A percentile compares a stretch with the other conserved stretches of the same genome.
phyloP scores from a whole-genome alignment of 352 stramenopile species.

The Globisporangium canariense region DNA sequence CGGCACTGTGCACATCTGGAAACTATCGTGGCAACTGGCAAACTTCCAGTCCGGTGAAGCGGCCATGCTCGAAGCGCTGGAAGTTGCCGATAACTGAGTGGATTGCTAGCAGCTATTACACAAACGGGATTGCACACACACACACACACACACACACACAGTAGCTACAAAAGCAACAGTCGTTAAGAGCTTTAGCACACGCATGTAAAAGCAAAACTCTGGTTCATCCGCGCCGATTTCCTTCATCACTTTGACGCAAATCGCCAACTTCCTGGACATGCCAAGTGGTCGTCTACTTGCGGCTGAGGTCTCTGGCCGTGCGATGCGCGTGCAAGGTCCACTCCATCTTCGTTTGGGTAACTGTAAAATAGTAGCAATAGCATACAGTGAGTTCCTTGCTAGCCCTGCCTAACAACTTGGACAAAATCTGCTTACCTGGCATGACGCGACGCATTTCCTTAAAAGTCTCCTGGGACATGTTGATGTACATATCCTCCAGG shows the following conservation, averaged over 20 bases:
- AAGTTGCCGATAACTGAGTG: conserved; percentile 13
- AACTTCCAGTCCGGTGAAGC: conserved; percentile 74
- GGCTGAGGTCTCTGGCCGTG: conserved; percentile 67
- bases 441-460: conserved; percentile 95
- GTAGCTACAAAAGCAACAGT: background rate
- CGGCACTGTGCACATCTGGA: conserved; percentile 78
- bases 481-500: conserved; percentile 93
- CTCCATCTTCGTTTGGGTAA: conserved; percentile 89
- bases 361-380: conserved; percentile 22
- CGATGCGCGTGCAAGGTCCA: conserved; percentile 84
- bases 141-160: background rate
- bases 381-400: background rate
- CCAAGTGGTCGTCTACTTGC: conserved; percentile 36
- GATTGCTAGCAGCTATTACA: background rate
- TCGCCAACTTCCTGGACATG: background rate
- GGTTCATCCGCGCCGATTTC: conserved; percentile 3
- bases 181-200: background rate
- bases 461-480: conserved; percentile 93
- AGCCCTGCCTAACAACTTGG: background rate
- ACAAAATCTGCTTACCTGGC: conserved; percentile 46
- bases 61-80: conserved; percentile 46
- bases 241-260: conserved; percentile 3
- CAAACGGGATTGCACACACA: background rate
- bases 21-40: conserved; percentile 76
- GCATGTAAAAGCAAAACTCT: background rate